phyloP scores from a whole-genome alignment of 768 basidiomycete species.

The Lanmaoa rubissima region DNA sequence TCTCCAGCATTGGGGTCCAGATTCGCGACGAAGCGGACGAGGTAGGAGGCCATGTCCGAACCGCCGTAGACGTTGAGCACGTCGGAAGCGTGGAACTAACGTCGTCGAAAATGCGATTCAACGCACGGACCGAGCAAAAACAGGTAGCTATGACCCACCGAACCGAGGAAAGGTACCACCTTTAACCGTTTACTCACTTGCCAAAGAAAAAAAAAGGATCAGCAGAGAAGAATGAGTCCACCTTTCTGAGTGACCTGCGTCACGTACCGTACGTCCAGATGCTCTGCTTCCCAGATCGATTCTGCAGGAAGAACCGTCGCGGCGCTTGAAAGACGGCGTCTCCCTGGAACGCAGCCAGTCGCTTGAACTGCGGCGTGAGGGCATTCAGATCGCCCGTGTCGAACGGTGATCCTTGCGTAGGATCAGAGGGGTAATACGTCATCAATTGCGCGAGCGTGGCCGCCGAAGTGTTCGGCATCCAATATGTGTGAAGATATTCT shows the following conservation, averaged over 20 bases:
- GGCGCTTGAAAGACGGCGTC: slow-evolving; percentile 52
- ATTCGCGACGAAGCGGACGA: slow-evolving; percentile 21
- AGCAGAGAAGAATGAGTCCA: neutral
- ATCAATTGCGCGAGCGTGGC: slow-evolving; percentile 27
- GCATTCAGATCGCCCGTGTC: slow-evolving; percentile 45
- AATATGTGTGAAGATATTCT: slow-evolving; percentile 32
- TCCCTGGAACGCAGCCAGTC: slow-evolving; percentile 48
- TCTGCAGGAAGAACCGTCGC: slow-evolving; percentile 44
- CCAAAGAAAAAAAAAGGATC: neutral
- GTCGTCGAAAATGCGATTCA: neutral
- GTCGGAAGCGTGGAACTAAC: slow-evolving; percentile 44
- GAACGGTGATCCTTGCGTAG: slow-evolving; percentile 51
- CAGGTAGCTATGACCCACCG: slow-evolving; percentile 30
- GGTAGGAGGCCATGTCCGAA: slow-evolving; percentile 41
- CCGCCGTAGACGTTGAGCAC: slow-evolving; percentile 40
- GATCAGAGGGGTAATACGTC: slow-evolving; percentile 37
- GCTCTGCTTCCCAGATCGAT: slow-evolving; percentile 36
- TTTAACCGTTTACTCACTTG: slow-evolving; percentile 47
- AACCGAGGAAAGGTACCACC: slow-evolving; percentile 40
- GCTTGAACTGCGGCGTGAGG: slow-evolving; percentile 49
- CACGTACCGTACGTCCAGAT: slow-evolving; percentile 36
- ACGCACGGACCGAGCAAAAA: neutral
- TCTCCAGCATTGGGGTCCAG: slow-evolving; percentile 39
- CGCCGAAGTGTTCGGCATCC: slow-evolving; percentile 27
- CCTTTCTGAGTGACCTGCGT: neutral